Base-by-base conservation (phyloP, 75 land plant genomes). In the Cryptomeria japonica region DNA sequence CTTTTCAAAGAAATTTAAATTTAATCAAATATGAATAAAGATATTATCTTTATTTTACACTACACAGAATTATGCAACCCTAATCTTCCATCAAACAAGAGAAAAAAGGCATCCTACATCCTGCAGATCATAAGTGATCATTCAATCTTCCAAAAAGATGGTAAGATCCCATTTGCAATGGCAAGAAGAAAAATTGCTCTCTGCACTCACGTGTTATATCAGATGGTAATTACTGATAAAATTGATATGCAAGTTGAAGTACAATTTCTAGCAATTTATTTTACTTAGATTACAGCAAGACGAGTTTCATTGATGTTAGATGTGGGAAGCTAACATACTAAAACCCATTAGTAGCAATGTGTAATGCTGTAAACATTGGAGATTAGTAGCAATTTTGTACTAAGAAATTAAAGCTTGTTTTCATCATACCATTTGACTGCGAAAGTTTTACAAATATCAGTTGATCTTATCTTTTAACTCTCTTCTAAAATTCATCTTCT, bases 301-400 rank as follows among this genome's bases (percentile, higher is more conserved):
- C 3, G 0, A 75, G 14, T 34, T 32, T 32, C 77, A 75, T n/a
- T 34, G 77, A 75, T 75, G 36, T 34, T 34, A 75, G 37, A 32
- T 14, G 32, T 31, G 13, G 77, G 4, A 75, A 14, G 37, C 38
- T 32, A 25, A 75, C 36, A 75, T 75, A 10, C 34, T 75, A 75
- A 34, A 38, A 15, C 38, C 13, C 32, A 13, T 3, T 75, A 11
- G 37, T 36, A 75, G 36, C 77, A 75, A 31, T 75, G 12, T 8
- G 34, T 34, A 34, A 75, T 25, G 7, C 55, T 51, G 89, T 88
- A 64, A 90, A 87, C 83, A 86, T 76, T 16, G 88, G 68, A 36
- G 90, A 46, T 89, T 87, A 78, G 64, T 5, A 87, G 89, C 22
- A 90, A 86, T 22, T n/a, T n/a, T n/a, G n/a, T n/a, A n/a, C n/a